These are phyloP conservation scores for Symmetrospora coprosmae DNA, from an alignment of 768 basidiomycete genomes.

Conservation along the genomic window DNA sequence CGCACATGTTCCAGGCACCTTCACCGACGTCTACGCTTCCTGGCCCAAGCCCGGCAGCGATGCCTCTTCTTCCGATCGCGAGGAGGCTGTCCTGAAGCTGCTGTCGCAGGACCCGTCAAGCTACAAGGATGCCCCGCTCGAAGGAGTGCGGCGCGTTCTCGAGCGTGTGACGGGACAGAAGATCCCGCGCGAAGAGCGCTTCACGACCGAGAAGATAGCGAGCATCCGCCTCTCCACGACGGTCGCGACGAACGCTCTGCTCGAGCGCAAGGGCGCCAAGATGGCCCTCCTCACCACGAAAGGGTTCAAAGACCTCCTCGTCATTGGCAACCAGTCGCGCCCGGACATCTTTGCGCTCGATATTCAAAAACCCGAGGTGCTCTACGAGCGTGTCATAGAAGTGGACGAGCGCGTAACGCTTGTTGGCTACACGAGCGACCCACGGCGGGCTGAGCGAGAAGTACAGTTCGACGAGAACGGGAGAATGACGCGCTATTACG, in stretches of 20 bases:
- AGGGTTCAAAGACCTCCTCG: constrained; percentile 65
- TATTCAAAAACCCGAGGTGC: constrained; percentile 43
- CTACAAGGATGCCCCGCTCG: constrained; percentile 84
- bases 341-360: constrained; percentile 90
- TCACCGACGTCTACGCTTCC: constrained; percentile 72
- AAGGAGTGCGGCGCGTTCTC: constrained; percentile 74
- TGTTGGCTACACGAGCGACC: constrained; percentile 83
- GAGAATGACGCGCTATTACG: constrained; percentile 23
- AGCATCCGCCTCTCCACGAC: constrained; percentile 47
- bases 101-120: constrained; percentile 75
- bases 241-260: constrained; percentile 85
- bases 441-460: constrained; percentile 58
- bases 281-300: constrained; percentile 82
- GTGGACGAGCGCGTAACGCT: constrained; percentile 86
- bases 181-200: constrained; percentile 44
- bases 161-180: constrained; percentile 57
- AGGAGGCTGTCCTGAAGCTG: constrained; percentile 80
- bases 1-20: constrained; percentile 53
- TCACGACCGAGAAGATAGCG: constrained; percentile 23
- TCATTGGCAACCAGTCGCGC: constrained; percentile 87
- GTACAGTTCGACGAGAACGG: constrained; percentile 53
- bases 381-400: constrained; percentile 64
- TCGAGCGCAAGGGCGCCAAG: constrained; percentile 84
- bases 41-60: constrained; percentile 42
- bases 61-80: constrained; percentile 46